A percentile compares a stretch with the other conserved stretches of the same genome.
These are phyloP conservation scores for Firmiana major DNA, from an alignment of 345 rosid genomes.

Conservation along the genomic window DNA sequence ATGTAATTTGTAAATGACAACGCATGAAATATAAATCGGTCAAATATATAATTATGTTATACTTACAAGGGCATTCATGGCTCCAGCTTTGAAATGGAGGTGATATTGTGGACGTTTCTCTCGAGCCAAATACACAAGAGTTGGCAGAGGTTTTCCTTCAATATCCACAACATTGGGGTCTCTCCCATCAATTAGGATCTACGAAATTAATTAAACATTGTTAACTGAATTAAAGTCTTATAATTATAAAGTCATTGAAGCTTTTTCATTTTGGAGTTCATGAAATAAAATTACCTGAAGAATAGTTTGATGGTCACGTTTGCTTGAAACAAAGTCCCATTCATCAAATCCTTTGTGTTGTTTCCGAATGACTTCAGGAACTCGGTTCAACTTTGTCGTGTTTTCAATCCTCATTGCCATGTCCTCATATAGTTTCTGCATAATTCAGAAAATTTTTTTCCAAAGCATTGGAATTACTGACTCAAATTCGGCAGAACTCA, in stretches of 20 bases:
- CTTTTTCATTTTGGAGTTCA: background rate
- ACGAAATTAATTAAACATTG: background rate
- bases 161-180: background rate
- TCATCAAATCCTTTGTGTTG: background rate
- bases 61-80: conserved; percentile 24
- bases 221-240: background rate
- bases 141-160: background rate
- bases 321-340: background rate
- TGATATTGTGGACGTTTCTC: background rate
- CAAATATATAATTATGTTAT: background rate
- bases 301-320: background rate
- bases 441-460: background rate
- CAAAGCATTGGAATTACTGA: too few relatives aligned
- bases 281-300: background rate
- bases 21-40: too few relatives aligned
- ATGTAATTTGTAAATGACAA: too few relatives aligned
- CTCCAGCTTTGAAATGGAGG: background rate
- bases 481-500: too few relatives aligned
- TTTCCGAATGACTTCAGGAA: background rate
- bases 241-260: background rate
- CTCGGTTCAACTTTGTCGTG: background rate
- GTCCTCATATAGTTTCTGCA: background rate
- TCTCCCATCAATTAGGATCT: background rate
- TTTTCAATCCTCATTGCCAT: background rate
- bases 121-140: background rate